phyloP scores from a whole-genome alignment of 2,329 filamentous ascomycete species.

The Fusarium verticillioides region DNA sequence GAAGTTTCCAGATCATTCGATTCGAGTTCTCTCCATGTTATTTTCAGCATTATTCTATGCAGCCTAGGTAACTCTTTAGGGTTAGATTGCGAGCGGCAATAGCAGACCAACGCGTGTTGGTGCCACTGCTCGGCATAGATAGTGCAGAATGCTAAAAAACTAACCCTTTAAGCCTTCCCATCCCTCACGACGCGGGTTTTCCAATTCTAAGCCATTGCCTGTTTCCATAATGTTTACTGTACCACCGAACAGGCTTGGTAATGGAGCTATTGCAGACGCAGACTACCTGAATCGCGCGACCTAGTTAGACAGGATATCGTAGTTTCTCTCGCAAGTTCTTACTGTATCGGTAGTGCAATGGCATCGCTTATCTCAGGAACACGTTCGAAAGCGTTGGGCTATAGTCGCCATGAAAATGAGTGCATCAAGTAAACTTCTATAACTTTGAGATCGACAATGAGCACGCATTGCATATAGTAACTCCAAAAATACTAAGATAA shows the following conservation, averaged over 20 bases:
- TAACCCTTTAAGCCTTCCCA: neutral
- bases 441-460: neutral
- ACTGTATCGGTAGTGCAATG: too few relatives aligned
- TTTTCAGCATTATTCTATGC: neutral
- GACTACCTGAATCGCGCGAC: too few relatives aligned
- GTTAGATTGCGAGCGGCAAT: neutral
- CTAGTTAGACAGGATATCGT: too few relatives aligned
- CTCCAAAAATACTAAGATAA: neutral
- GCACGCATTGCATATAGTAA: neutral
- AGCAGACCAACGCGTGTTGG: neutral
- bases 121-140: neutral
- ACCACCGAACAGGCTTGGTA: too few relatives aligned
- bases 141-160: neutral
- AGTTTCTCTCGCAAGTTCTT: too few relatives aligned
- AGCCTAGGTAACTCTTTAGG: neutral
- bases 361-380: too few relatives aligned
- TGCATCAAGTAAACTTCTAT: neutral
- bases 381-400: neutral
- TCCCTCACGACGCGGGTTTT: rapidly evolving
- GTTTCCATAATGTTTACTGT: neutral
- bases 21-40: neutral
- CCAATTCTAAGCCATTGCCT: neutral
- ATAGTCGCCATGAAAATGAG: too few relatives aligned
- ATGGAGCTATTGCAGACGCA: too few relatives aligned
- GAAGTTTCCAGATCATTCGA: neutral